Evolutionary conservation across 116 monocot genomes (phyloP).

Genomic region (Dioscorea cayenensis): DNA sequence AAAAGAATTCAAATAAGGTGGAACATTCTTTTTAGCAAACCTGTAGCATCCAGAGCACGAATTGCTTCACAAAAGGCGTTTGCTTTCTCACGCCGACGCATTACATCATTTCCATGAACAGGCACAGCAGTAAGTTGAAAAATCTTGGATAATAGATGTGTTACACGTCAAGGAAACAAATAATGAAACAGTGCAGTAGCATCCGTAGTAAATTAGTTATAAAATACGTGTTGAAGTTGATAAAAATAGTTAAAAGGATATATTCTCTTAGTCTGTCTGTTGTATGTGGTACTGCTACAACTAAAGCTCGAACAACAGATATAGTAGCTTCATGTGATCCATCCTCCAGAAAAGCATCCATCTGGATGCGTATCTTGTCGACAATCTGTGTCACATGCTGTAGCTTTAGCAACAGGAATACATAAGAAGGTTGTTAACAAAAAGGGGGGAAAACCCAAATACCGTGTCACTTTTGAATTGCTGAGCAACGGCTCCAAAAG

Average conservation of each 20-base stretch:
- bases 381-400: conserved; percentile 48
- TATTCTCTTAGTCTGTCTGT: conserved; percentile 90
- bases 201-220: no score
- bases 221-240: not conserved
- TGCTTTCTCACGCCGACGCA: conserved; percentile 66
- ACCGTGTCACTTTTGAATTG: conserved; percentile 98
- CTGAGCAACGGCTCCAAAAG: conserved; percentile 96
- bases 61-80: conserved; percentile 96
- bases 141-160: conserved; percentile 97
- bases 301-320: conserved; percentile 74
- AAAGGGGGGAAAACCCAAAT: conserved; percentile 5
- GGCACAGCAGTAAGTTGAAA: conserved; percentile 59
- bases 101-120: conserved; percentile 49
- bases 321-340: conserved; percentile 94
- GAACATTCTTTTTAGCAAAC: conserved; percentile 20
- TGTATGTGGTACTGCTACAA: conserved; percentile 88
- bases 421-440: not conserved
- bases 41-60: conserved; percentile 98
- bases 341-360: conserved; percentile 99
- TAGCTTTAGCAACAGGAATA: not conserved
- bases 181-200: not conserved
- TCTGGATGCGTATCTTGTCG: conserved; percentile 94
- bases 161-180: conserved; percentile 66
- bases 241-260: conserved; percentile 52
- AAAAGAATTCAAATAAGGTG: not conserved